Conservation (phyloP, 2,329 filamentous ascomycete genomes). For the Tolypocladium amazonense region DNA sequence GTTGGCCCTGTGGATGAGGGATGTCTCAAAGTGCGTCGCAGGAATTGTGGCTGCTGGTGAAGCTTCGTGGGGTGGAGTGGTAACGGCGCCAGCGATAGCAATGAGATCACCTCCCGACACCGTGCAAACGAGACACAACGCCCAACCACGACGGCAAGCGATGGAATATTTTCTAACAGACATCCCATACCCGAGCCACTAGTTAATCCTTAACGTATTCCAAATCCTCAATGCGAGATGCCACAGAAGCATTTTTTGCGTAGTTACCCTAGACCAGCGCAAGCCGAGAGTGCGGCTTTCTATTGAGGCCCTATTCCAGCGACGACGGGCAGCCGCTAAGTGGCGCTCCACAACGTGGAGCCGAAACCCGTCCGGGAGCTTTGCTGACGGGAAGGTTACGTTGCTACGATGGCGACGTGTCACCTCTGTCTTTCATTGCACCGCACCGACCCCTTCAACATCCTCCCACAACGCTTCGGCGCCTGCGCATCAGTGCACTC, state of each 20-base stretch:
- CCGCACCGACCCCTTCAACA: neutral
- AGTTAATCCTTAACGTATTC: neutral
- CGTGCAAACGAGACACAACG: neutral
- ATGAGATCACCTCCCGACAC: neutral
- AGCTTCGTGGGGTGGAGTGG: neutral
- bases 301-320: neutral
- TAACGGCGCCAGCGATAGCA: neutral
- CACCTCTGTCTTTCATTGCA: neutral
- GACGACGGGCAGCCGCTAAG: neutral
- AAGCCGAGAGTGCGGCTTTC: neutral
- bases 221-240: neutral
- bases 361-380: neutral
- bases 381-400: neutral
- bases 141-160: neutral
- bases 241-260: neutral
- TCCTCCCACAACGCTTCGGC: neutral
- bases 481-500: neutral
- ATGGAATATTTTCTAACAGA: neutral
- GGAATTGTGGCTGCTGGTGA: neutral
- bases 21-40: neutral
- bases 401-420: neutral
- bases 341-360: neutral
- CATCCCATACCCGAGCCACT: too few species aligned
- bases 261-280: neutral
- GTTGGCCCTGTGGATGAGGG: neutral